These are phyloP conservation scores for Senna siamea DNA, from an alignment of 306 rosid species.

Conservation along the genomic window DNA sequence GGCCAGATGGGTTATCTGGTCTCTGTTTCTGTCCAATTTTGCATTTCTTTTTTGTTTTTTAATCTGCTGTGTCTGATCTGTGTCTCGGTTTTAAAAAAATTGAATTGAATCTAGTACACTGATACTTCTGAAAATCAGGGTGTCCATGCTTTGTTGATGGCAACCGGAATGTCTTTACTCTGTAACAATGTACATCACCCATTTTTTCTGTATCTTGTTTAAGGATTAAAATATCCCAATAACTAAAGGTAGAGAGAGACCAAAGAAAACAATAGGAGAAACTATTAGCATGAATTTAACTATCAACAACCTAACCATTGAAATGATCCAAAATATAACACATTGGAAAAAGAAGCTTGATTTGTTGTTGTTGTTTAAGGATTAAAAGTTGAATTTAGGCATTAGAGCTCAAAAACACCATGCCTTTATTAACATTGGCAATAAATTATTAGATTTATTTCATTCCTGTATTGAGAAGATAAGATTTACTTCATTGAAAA, in stretches of 20 bases:
- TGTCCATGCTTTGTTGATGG: neutral
- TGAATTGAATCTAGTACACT: neutral
- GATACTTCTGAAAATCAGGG: neutral
- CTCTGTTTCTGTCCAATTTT: neutral
- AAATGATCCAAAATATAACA: no score
- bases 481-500: neutral
- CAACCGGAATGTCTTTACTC: neutral
- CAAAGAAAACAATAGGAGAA: no score
- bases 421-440: neutral
- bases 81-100: neutral
- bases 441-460: neutral
- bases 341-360: no score
- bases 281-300: no score
- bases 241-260: no score
- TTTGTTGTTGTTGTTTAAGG: neutral
- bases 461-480: neutral
- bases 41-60: neutral
- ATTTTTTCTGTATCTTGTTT: neutral
- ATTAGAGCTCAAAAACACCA: neutral
- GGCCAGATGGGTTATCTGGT: neutral
- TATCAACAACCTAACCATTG: no score
- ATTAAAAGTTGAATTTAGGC: neutral
- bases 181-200: neutral
- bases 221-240: neutral
- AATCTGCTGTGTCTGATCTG: neutral